Evolutionary conservation across 1,284 basidiomycete species (phyloP).

Genomic region (Leccinum griseonigrum): DNA sequence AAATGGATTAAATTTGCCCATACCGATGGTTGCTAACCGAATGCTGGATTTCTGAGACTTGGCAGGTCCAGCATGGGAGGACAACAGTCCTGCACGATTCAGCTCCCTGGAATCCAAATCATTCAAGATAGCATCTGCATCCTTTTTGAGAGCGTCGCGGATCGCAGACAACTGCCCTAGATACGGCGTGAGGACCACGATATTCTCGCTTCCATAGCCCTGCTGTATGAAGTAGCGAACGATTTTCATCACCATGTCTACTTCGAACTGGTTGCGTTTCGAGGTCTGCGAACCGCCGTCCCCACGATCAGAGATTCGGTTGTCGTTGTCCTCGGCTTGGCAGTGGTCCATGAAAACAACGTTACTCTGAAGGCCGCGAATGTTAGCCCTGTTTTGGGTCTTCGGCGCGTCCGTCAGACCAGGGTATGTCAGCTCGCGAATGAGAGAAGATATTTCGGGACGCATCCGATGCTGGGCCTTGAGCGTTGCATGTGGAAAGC

Average conservation of each 20-base stretch:
- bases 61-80: constrained; percentile 33
- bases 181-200: constrained; percentile 68
- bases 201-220: constrained; percentile 55
- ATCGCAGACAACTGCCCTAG: constrained; percentile 58
- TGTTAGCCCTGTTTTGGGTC: constrained; percentile 46
- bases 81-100: constrained; percentile 15
- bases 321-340: constrained; percentile 49
- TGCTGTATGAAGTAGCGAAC: constrained; percentile 64
- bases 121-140: constrained; percentile 57
- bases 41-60: constrained; percentile 38
- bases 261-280: constrained; percentile 59
- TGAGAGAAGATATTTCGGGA: constrained; percentile 60
- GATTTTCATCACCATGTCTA: constrained; percentile 59
- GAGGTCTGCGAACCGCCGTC: constrained; percentile 50
- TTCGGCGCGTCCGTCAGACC: constrained; percentile 53
- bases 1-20: neutral
- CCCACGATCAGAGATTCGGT: constrained; percentile 38
- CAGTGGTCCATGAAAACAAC: constrained; percentile 60
- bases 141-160: constrained; percentile 41
- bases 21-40: constrained; percentile 61
- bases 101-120: constrained; percentile 50
- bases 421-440: constrained; percentile 62
- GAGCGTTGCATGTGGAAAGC: constrained; percentile 57
- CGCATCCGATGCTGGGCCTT: constrained; percentile 66
- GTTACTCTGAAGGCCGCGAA: constrained; percentile 53